Base-by-base conservation (phyloP, 1,284 basidiomycete species). In the Trametes polyzona region DNA sequence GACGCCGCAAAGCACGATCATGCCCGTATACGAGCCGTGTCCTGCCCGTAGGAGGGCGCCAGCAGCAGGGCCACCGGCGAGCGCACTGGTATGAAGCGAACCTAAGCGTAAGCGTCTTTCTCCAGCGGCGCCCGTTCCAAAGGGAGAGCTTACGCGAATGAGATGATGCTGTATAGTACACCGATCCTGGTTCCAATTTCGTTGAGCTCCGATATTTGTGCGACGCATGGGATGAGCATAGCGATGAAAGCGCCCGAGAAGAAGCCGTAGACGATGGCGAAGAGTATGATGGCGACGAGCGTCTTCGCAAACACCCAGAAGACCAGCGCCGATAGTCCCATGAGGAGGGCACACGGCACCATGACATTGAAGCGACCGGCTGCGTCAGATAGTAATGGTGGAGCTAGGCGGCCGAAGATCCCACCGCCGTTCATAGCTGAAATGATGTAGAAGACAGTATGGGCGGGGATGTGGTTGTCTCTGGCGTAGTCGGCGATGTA, bases 341-440 rank as follows among this genome's bases (percentile, higher is more conserved):
- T 76, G 35, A 86, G 69, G 65, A 86, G 78, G 3, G 84, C 81
- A 10, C 80, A 76, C 1, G 84, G 84, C 2, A 74, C 73, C 35
- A 88, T 57, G 16, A 64, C 36, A 35, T 61, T 61, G 47, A 57
- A 61, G 11, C 54, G 57, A 7, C 86, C 86, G 51, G 87, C 65
- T 55, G 72, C 69, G 69, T 88, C 86, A 53, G 86, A 83, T n/a
- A 86, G 63, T 58, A 80, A 77, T 0, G 83, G 82, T 10, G 86
- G 86, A 3, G 78, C 75, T 35, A 87, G 71, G 14, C 86, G 83
- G 12, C 86, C 86, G 35, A 67, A 42, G 23, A 86, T 71, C 0
- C 84, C 79, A 3, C 84, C 83, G 0, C 78, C 83, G 61, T 87
- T 88, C 74, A 88, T 76, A 36, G 82, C 75, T 0, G 84, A 81